Percentiles rank a stretch among this genome's conserved stretches.
Evolutionary conservation across 176 grass and related monocot species (phyloP).

Genomic region (Bothriochloa decipiens): DNA sequence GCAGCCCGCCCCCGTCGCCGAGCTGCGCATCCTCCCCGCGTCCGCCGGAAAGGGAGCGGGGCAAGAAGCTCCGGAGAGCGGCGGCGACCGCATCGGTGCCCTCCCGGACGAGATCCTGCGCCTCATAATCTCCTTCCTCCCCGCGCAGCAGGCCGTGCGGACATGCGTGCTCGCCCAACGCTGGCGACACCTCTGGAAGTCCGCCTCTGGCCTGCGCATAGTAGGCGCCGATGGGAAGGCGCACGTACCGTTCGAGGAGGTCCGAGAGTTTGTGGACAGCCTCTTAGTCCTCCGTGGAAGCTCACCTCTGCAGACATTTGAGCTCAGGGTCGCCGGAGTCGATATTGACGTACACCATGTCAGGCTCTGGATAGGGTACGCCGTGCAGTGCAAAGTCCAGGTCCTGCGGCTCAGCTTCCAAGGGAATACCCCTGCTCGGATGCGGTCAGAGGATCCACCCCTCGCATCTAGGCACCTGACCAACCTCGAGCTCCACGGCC

Average conservation of each 20-base stretch:
- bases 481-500: background rate
- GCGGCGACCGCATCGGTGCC: background rate
- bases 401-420: background rate
- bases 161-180: constrained; percentile 14
- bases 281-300: background rate
- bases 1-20: too few species aligned
- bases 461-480: background rate
- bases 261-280: background rate
- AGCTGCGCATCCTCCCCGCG: too few species aligned
- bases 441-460: background rate
- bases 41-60: too few species aligned
- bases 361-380: constrained; percentile 14
- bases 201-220: constrained; percentile 1
- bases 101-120: background rate
- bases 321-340: background rate
- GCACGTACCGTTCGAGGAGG: background rate
- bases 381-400: background rate
- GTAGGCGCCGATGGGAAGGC: background rate
- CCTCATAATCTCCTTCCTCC: constrained; percentile 21
- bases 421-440: accelerated
- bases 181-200: constrained; percentile 28
- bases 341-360: background rate
- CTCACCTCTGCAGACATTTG: background rate
- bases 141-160: background rate
- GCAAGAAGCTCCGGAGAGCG: background rate